A percentile compares a stretch with the other conserved stretches of the same genome.
phyloP scores from a whole-genome alignment of 2,329 filamentous ascomycete genomes.

The Aspergillus unguis region DNA sequence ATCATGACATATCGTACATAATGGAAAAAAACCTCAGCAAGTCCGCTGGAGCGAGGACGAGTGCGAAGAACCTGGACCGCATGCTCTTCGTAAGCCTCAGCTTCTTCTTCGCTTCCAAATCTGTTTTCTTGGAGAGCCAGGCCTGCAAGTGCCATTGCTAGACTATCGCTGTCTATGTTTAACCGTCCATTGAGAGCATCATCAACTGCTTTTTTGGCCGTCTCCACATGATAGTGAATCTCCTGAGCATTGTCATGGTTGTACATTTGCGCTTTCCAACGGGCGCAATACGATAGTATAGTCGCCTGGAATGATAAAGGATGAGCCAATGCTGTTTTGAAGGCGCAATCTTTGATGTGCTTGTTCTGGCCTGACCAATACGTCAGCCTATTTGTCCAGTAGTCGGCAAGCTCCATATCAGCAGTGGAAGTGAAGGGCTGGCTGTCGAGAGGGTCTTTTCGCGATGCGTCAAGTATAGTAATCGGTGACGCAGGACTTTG shows the following conservation, averaged over 20 bases:
- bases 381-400: slow-evolving; percentile 35
- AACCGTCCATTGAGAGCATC: slow-evolving; percentile 22
- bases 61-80: slow-evolving; percentile 33
- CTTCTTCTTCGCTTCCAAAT: slow-evolving; percentile 32
- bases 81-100: slow-evolving; percentile 27
- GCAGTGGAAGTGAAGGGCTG: slow-evolving; percentile 26
- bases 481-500: slow-evolving; percentile 20
- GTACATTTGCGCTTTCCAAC: slow-evolving; percentile 33
- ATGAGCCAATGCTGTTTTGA: slow-evolving; percentile 33
- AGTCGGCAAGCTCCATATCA: slow-evolving; percentile 32
- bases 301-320: slow-evolving; percentile 37
- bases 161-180: slow-evolving; percentile 26
- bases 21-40: slow-evolving; percentile 32
- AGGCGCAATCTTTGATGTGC: slow-evolving; percentile 36
- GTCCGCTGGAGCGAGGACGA: slow-evolving; percentile 23
- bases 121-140: slow-evolving; percentile 40
- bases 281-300: slow-evolving; percentile 37
- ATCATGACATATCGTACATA: slow-evolving; percentile 34
- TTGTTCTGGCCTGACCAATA: slow-evolving; percentile 44
- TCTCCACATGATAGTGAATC: slow-evolving; percentile 28
- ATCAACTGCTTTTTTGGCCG: slow-evolving; percentile 27
- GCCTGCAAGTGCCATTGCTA: slow-evolving; percentile 34
- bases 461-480: slow-evolving; percentile 27
- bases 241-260: slow-evolving; percentile 22
- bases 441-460: slow-evolving; percentile 33